Base-by-base conservation (phyloP, 2,329 filamentous ascomycete genomes). In the Helotiales sp. region DNA sequence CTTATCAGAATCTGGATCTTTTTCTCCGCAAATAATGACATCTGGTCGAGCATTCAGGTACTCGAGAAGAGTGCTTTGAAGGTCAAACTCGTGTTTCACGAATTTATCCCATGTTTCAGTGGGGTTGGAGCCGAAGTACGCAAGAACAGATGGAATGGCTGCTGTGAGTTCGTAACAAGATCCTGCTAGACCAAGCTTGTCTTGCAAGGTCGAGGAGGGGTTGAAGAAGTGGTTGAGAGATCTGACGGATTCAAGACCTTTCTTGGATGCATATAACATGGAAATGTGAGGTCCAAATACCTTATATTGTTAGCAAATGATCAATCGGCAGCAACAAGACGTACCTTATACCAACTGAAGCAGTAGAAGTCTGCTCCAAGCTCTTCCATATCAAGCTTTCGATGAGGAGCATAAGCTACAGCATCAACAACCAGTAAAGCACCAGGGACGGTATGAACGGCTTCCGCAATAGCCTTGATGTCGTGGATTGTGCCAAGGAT, bases 261-360 rank as follows among this genome's bases (percentile, higher is more conserved):
- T 67, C 4, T 76, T 75, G 24, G 83, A 83, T 5, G 82, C 87
- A 68, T 91, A 93, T 1, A 93, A 75, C 62, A 87, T 81, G 0
- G 88, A 80, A 1, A 92, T 78, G 64, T 93, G 90, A 1, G 90
- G 89, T 0, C 89, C 90, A 68, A 89, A 93, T 1, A 92, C 83
- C 74, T 77, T 24, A 2, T 25, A 3, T 50, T 47, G 15, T 58
- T 31, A 52, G 22, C 31, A 52, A 52, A 3, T 22, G 33, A 8
- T 22, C 15, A 42, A 10, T 17, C 27, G 24, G 29, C 17, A 17
- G 13, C 22, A 22, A 30, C 15, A 12, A n/a, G n/a, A 56, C 25
- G 3, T 64, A 77, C 76, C 71, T 93, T 93, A 74, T 93, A 93
- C 89, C 89, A 93, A 0, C 81, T 86, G 69, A 93, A 91, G n/a